phyloP scores from a whole-genome alignment of 768 basidiomycete genomes.

The Lenzites betulinus region DNA sequence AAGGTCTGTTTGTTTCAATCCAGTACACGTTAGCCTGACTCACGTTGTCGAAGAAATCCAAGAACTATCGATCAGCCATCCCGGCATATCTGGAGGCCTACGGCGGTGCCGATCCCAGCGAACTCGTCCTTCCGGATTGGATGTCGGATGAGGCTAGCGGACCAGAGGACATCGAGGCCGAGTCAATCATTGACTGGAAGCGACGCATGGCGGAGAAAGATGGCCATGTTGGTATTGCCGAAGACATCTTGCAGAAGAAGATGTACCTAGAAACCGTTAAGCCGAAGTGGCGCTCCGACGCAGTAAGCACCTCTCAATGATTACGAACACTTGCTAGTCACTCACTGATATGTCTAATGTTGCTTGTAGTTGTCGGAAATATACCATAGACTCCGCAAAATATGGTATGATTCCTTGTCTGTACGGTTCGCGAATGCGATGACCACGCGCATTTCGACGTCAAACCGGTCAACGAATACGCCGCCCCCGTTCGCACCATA shows the following conservation, averaged over 20 bases:
- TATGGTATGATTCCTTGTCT: too few species aligned
- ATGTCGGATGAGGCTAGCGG: constrained; percentile 4
- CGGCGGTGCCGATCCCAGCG: not conserved
- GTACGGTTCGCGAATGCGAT: too few species aligned
- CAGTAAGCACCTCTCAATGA: not conserved
- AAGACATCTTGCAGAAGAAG: not conserved
- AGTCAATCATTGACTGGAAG: not conserved
- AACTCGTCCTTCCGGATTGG: not conserved
- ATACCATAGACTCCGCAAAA: too few species aligned
- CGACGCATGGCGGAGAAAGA: not conserved
- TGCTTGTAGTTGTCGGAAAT: too few species aligned
- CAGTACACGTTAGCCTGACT: not conserved
- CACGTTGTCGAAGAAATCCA: not conserved
- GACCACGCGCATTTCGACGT: too few species aligned
- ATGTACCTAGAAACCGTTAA: not conserved
- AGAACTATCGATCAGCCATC: not conserved
- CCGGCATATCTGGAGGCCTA: not conserved
- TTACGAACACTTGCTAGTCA: too few species aligned
- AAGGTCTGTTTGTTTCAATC: not conserved
- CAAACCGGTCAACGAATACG: too few species aligned
- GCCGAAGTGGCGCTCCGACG: not conserved
- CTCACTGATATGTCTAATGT: too few species aligned
- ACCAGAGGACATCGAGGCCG: not conserved
- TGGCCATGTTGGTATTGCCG: not conserved
- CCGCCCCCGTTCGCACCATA: too few species aligned